phyloP scores from a whole-genome alignment of 176 grass and related monocot species.

The Oryza meridionalis region DNA sequence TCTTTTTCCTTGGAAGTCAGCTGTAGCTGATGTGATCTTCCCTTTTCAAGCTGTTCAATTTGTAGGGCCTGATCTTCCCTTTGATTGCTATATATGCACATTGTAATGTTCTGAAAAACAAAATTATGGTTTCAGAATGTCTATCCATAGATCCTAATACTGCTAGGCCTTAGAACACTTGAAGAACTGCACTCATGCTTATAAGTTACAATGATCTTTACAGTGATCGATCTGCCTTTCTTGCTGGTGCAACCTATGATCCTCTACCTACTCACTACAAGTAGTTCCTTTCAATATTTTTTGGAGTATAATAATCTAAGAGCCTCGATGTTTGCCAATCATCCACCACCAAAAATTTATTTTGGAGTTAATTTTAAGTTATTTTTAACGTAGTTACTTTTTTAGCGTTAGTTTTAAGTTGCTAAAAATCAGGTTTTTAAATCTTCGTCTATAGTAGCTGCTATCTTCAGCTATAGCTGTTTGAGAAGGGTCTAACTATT shows the following conservation, averaged over 20 bases:
- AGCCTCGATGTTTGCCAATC: no score
- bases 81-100: not conserved
- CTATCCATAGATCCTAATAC: constrained; percentile 9
- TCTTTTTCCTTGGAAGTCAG: constrained; percentile 18
- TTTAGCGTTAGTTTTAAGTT: no score
- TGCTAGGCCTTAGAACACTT: constrained; percentile 40
- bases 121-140: constrained; percentile 25
- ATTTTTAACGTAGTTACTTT: no score
- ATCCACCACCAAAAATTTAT: no score
- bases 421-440: no score
- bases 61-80: not conserved
- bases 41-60: not conserved
- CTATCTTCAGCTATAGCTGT: no score
- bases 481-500: no score
- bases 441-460: no score
- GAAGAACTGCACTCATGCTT: constrained; percentile 28
- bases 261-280: not conserved
- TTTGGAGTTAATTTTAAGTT: no score
- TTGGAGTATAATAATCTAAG: not conserved
- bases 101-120: constrained; percentile 8
- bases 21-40: constrained; percentile 29
- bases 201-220: not conserved
- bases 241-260: not conserved
- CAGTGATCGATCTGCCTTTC: constrained; percentile 7
- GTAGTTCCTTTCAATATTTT: not conserved